Conservation (phyloP, 495 filamentous ascomycete genomes). For the Penicillium roqueforti region DNA sequence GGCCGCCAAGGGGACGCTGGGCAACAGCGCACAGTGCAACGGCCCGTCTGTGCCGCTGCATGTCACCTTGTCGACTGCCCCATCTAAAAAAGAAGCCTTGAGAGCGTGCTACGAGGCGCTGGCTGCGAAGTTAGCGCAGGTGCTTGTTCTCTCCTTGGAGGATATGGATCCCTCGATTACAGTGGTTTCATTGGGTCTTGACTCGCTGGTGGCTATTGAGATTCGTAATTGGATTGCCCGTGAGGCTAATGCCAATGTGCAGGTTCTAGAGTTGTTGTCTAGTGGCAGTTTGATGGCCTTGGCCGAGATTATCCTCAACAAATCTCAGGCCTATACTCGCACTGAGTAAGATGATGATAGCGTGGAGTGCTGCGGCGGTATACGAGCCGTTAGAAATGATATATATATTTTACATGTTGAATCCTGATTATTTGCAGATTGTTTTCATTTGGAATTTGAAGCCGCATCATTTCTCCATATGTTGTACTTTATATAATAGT, state of each 20-base stretch:
- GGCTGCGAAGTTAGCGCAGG: conserved; percentile 25
- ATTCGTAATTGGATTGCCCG: conserved; percentile 37
- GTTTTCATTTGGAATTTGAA: not conserved
- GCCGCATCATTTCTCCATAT: too few species aligned
- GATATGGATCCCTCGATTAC: conserved; percentile 33
- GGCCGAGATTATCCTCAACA: conserved; percentile 29
- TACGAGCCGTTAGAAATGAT: conserved; percentile 6
- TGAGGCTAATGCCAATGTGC: conserved; percentile 34
- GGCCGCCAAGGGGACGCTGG: conserved; percentile 10
- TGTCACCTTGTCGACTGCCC: conserved; percentile 13
- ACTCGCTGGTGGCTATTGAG: conserved; percentile 39
- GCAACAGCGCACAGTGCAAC: conserved; percentile 1
- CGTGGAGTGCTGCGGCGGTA: not conserved
- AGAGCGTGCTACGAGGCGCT: conserved; percentile 25
- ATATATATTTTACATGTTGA: not conserved
- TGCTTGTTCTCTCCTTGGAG: conserved; percentile 24
- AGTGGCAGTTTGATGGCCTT: conserved; percentile 28
- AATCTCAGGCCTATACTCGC: conserved; percentile 21
- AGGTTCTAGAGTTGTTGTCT: conserved; percentile 31
- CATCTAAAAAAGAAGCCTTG: conserved; percentile 24
- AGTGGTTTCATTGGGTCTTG: conserved; percentile 29
- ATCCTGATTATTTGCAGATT: not conserved
- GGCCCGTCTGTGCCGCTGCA: conserved; percentile 19
- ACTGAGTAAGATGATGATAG: not conserved
- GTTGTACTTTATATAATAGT: too few species aligned